A percentile compares a stretch with the other conserved stretches of the same genome.
These are phyloP conservation scores for Phoma sp. DNA, from an alignment of 2,329 filamentous ascomycete species.

Conservation along the genomic window DNA sequence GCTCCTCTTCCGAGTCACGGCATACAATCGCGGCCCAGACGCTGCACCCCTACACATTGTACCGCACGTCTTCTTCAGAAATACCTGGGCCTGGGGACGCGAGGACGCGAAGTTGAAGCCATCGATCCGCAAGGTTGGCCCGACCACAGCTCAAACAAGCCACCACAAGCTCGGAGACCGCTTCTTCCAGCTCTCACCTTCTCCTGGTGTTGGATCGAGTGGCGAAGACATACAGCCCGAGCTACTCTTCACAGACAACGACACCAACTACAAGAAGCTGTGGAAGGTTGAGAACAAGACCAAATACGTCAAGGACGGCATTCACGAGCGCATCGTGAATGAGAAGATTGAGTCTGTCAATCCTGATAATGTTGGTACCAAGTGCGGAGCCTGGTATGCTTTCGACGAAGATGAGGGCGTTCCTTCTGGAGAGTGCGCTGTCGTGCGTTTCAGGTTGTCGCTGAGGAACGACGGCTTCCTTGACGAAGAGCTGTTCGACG, in stretches of 20 bases:
- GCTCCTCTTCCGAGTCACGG: slow-evolving; percentile 90
- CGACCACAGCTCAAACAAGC: slow-evolving; percentile 75
- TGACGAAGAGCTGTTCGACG: slow-evolving; percentile 91
- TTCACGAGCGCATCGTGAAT: slow-evolving; percentile 86
- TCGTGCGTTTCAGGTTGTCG: slow-evolving; percentile 89
- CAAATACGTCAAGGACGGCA: slow-evolving; percentile 92
- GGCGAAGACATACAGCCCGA: slow-evolving; percentile 85
- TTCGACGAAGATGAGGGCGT: slow-evolving; percentile 92
- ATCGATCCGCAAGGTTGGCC: slow-evolving; percentile 69
- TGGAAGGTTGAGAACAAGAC: slow-evolving; percentile 78
- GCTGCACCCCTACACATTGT: slow-evolving; percentile 91
- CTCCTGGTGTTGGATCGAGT: slow-evolving; percentile 79
- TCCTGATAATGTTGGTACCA: slow-evolving; percentile 80
- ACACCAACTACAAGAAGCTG: slow-evolving; percentile 81
- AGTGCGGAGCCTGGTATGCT: slow-evolving; percentile 87
- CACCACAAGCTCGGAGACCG: slow-evolving; percentile 83
- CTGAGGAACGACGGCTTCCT: slow-evolving; percentile 77
- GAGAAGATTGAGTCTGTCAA: slow-evolving; percentile 82
- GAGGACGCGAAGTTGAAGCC: slow-evolving; percentile 80
- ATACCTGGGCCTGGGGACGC: slow-evolving; percentile 94
- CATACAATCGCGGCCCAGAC: slow-evolving; percentile 93
- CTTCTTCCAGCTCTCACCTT: slow-evolving; percentile 85
- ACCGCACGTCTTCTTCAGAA: slow-evolving; percentile 95
- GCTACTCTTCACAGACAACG: slow-evolving; percentile 92
- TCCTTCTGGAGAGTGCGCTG: slow-evolving; percentile 87